phyloP scores from a whole-genome alignment of 2,329 filamentous ascomycete genomes.

The Apiospora sp. region DNA sequence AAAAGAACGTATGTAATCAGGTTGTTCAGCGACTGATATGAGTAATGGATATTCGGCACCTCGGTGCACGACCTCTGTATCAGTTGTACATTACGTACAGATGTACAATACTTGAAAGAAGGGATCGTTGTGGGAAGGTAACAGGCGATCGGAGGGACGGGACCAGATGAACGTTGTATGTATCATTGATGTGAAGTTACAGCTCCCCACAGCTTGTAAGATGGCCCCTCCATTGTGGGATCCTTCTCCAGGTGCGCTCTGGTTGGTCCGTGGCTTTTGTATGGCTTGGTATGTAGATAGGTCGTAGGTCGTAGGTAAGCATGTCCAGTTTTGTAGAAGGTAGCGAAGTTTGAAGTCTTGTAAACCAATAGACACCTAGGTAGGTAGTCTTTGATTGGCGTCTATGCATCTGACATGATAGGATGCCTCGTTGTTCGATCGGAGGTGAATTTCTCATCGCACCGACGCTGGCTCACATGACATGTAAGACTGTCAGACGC shows the following conservation, averaged over 20 bases:
- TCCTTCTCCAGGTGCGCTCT: neutral
- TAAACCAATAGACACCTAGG: neutral
- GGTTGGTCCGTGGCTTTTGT: neutral
- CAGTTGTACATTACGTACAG: conserved; percentile 9
- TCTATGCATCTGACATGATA: neutral
- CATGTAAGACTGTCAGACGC: neutral
- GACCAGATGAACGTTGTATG: conserved; percentile 21
- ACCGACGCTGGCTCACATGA: neutral
- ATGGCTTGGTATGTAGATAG: too few species aligned
- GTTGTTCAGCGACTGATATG: neutral
- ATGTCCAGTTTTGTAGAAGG: neutral
- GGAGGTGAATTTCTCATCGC: too few species aligned
- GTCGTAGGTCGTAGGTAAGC: too few species aligned
- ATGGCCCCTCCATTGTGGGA: neutral
- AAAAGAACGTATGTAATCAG: neutral
- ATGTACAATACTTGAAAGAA: neutral
- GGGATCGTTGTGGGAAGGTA: conserved; percentile 16
- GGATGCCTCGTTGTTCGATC: neutral
- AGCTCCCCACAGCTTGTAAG: conserved; percentile 3
- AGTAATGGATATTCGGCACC: neutral
- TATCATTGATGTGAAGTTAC: neutral
- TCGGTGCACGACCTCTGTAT: neutral
- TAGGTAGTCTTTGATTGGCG: neutral
- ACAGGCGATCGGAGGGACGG: conserved; percentile 8
- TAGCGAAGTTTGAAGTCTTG: neutral